Percentiles rank a stretch among this genome's conserved stretches.
These are phyloP conservation scores for Ramalina intermedia DNA, from an alignment of 495 filamentous ascomycete genomes.

Conservation along the genomic window DNA sequence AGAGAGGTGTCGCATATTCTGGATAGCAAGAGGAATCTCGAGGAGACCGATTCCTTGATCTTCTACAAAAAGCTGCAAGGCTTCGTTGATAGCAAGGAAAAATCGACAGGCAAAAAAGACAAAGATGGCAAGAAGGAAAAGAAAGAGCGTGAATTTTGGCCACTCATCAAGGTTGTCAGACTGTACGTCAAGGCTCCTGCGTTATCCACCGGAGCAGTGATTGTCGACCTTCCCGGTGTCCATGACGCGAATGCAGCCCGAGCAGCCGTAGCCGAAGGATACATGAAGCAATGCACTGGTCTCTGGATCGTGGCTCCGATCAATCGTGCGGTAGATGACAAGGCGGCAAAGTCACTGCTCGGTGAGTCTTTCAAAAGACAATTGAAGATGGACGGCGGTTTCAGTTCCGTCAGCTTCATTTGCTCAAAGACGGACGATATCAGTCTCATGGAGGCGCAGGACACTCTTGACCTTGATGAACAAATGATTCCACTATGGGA, in stretches of 20 bases:
- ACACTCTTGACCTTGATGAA: slow-evolving; percentile 29
- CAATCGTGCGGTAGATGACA: slow-evolving; percentile 48
- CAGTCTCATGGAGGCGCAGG: slow-evolving; percentile 34
- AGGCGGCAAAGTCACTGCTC: slow-evolving; percentile 44
- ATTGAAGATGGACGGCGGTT: slow-evolving; percentile 47
- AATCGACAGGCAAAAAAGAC: slow-evolving; percentile 22
- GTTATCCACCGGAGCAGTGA: slow-evolving; percentile 44
- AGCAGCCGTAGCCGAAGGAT: slow-evolving; percentile 42
- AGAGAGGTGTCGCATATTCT: slow-evolving; percentile 28
- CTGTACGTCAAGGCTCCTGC: slow-evolving; percentile 42
- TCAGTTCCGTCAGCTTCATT: slow-evolving; percentile 44
- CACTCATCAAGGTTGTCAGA: slow-evolving; percentile 47
- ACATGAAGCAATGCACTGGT: slow-evolving; percentile 40
- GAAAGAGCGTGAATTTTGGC: slow-evolving; percentile 43
- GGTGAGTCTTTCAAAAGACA: slow-evolving; percentile 49
- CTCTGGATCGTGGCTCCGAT: slow-evolving; percentile 40
- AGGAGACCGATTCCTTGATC: slow-evolving; percentile 17
- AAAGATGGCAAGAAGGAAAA: slow-evolving; percentile 19
- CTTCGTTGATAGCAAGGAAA: slow-evolving; percentile 41
- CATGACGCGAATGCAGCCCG: slow-evolving; percentile 54
- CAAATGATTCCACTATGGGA: slow-evolving; percentile 20
- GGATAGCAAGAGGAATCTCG: slow-evolving; percentile 30
- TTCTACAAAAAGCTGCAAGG: slow-evolving; percentile 33
- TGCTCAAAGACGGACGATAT: slow-evolving; percentile 60
- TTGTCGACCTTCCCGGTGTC: slow-evolving; percentile 27